Base-by-base conservation (phyloP, 116 monocot species). In the Posidonia oceanica region DNA sequence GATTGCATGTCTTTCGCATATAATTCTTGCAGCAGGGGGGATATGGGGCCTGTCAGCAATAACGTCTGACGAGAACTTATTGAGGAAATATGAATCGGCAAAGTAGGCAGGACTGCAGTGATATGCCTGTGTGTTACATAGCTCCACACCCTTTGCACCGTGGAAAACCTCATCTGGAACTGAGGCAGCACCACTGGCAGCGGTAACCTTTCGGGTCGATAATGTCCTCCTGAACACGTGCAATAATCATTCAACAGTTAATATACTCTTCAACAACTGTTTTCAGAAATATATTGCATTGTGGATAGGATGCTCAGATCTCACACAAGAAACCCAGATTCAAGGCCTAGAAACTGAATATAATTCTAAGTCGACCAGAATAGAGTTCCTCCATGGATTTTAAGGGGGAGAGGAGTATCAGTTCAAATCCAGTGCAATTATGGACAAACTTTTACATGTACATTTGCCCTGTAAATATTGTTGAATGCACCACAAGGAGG, bases 131-230 rank as follows among this genome's bases (percentile, higher is more conserved):
- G 85, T 93, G 78, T 90, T 93, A 84, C 83, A 90, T 52, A 98
- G 77, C 65, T 93, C 90, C 52, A 93, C 85, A 8, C 98, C 98
- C 60, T 70, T 80, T 16, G 98, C 98, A 69, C 58, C 72, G 69
- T 98, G 89, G 76, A 98, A 93, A n/a, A 98, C 87, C 69, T 98
- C 98, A 38, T 98, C 93, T 21, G 98, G 93, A 54, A 98, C 98
- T 10, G 98, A 98, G 7, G 98, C 98, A 36, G 98, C 98, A 51
- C 85, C 90, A 16, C 87, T 86, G 20, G 87, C 70, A 68, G 93
- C 84, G 69, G 85, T 82, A 7, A 98, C 90, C 70, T 93, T 98
- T 52, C 85, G 77, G 14, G 76, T 82, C 42, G 85, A 79, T n/a
- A 98, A 75, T 4, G 93, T 98, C 53, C 74, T 85, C 98, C 97